phyloP scores from a whole-genome alignment of 2,329 filamentous ascomycete genomes.

The Cladosporium phlei region DNA sequence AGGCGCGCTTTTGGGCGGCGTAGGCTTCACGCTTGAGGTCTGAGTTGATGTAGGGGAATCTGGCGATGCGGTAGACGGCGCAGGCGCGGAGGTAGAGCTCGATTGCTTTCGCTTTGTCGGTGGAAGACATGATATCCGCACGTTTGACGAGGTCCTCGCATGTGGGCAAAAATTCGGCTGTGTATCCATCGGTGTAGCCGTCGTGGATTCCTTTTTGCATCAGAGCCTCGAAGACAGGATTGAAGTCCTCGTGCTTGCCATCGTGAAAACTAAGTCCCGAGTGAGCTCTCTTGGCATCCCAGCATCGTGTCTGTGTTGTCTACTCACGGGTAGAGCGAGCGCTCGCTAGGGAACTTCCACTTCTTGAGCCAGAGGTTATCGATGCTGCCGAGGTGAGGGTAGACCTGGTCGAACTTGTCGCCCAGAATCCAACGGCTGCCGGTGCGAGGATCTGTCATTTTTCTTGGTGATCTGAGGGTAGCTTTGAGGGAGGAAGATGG shows the following conservation, averaged over 20 bases:
- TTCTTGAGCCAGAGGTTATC: conserved; percentile 46
- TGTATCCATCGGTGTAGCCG: conserved; percentile 35
- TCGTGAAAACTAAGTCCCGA: no score
- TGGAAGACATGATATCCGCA: conserved; percentile 24
- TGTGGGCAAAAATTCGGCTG: conserved; percentile 34
- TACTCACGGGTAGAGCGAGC: conserved; percentile 29
- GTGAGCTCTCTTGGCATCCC: conserved; percentile 8
- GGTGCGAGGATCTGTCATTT: conserved; percentile 30
- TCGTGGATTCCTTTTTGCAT: conserved; percentile 35
- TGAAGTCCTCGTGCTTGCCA: conserved; percentile 36
- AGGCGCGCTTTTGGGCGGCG: conserved; percentile 34
- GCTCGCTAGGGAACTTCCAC: conserved; percentile 33
- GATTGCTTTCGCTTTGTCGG: conserved; percentile 27
- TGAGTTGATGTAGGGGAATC: conserved; percentile 36
- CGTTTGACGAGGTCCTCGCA: conserved; percentile 29
- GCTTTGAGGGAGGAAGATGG: background rate
- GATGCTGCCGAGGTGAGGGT: conserved; percentile 57
- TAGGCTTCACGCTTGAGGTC: conserved; percentile 32
- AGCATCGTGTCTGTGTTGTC: conserved; percentile 22
- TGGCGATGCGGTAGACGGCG: conserved; percentile 32
- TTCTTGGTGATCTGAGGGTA: background rate
- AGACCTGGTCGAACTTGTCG: conserved; percentile 44
- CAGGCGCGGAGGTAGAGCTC: conserved; percentile 34
- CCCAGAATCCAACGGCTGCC: conserved; percentile 38
- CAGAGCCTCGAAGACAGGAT: conserved; percentile 34